phyloP scores from a whole-genome alignment of 2,329 filamentous ascomycete species.

The Fusarium bulbicola region DNA sequence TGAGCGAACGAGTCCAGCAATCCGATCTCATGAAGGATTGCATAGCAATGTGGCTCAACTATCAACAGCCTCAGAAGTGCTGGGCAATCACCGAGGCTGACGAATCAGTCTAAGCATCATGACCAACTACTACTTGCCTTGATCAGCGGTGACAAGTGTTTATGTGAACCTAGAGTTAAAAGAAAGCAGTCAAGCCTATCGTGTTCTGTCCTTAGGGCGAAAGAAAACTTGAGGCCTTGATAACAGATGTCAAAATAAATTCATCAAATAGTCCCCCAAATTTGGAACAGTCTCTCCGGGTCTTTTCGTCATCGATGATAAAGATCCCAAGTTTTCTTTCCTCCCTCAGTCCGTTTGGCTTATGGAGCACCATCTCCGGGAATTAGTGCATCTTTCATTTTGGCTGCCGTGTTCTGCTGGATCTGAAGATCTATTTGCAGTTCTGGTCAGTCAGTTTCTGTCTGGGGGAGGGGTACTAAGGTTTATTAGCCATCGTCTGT shows the following conservation, averaged over 20 bases:
- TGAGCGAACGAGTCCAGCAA: not conserved
- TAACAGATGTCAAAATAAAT: not conserved
- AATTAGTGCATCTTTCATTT: constrained; percentile 11
- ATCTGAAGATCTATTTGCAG: constrained; percentile 35
- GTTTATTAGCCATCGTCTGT: constrained; percentile 7
- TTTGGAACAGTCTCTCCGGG: not conserved
- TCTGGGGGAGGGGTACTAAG: constrained; percentile 24
- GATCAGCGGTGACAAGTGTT: not conserved
- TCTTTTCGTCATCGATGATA: not conserved
- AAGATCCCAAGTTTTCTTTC: not conserved
- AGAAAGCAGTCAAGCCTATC: not conserved
- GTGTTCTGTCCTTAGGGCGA: not conserved
- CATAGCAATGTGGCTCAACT: not conserved
- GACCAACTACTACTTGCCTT: not conserved
- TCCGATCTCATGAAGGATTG: not conserved
- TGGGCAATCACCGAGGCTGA: not conserved
- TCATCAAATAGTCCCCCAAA: not conserved
- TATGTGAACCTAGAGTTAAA: constrained; percentile 9
- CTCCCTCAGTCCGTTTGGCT: not conserved
- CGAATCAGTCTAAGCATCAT: constrained; percentile 10
- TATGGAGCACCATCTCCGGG: constrained; percentile 30
- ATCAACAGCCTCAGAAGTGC: not conserved
- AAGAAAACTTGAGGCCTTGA: not conserved
- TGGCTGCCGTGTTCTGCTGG: constrained; percentile 30
- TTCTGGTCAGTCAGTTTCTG: constrained; percentile 5